Percentiles rank a stretch among this genome's conserved stretches.
Evolutionary conservation across 352 stramenopile species (phyloP).

Genomic region (Globisporangium spinosum): DNA sequence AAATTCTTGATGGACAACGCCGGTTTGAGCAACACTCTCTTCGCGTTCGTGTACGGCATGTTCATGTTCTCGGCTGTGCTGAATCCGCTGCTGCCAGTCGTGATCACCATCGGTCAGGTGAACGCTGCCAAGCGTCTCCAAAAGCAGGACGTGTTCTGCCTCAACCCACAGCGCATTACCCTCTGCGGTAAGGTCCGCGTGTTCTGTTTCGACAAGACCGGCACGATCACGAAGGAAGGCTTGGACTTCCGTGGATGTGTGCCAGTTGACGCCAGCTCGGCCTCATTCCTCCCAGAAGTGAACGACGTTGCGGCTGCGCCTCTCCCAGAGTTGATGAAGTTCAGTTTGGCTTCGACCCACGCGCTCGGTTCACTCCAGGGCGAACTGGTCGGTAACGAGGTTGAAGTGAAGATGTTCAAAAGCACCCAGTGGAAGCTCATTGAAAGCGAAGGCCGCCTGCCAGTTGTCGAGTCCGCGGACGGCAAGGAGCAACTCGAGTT

Average conservation of each 20-base stretch:
- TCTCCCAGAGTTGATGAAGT: slow-evolving; percentile 46
- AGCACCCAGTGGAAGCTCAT: slow-evolving; percentile 64
- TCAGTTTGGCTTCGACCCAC: slow-evolving; percentile 80
- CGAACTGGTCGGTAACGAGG: slow-evolving; percentile 81
- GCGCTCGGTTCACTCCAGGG: slow-evolving; percentile 64
- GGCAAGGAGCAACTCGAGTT: slow-evolving; percentile 54
- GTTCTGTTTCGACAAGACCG: slow-evolving; percentile 93
- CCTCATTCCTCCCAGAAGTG: slow-evolving; percentile 45
- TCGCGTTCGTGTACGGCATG: slow-evolving; percentile 70
- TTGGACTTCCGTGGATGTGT: slow-evolving; percentile 78
- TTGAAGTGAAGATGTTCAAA: slow-evolving; percentile 89
- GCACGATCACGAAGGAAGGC: slow-evolving; percentile 89
- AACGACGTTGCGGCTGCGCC: slow-evolving; percentile 53
- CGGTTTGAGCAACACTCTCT: slow-evolving; percentile 66
- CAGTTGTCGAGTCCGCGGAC: slow-evolving; percentile 42
- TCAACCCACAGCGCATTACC: slow-evolving; percentile 81
- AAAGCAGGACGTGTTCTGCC: slow-evolving; percentile 71
- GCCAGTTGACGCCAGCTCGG: slow-evolving; percentile 29
- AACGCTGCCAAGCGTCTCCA: slow-evolving; percentile 80
- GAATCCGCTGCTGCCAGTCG: slow-evolving; percentile 83
- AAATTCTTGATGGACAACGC: slow-evolving; percentile 66
- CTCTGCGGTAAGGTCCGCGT: slow-evolving; percentile 88
- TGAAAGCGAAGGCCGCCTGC: slow-evolving; percentile 41
- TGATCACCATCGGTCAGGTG: slow-evolving; percentile 87
- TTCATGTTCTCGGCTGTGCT: slow-evolving; percentile 79